A percentile compares a stretch with the other conserved stretches of the same genome.
Conservation (phyloP, 1,284 basidiomycete species). For the Amylostereum areolatum region DNA sequence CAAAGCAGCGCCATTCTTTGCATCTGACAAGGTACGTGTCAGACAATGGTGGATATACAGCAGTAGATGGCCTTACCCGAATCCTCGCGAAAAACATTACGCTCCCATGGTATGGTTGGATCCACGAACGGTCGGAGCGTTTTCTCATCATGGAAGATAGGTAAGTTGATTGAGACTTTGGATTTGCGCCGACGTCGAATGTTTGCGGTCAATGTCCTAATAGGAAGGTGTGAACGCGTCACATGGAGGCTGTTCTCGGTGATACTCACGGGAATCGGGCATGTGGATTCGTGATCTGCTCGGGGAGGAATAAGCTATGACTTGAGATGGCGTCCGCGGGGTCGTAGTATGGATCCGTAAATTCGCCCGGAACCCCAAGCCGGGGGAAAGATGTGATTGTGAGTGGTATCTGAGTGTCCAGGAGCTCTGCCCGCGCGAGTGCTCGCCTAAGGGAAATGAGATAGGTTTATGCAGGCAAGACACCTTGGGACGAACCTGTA, state of each 20-base stretch:
- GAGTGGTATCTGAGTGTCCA: constrained; percentile 83
- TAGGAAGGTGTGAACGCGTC: neutral
- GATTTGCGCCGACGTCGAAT: constrained; percentile 87
- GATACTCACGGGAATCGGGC: constrained; percentile 88
- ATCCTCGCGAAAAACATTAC: constrained; percentile 78
- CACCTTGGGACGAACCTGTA: constrained; percentile 49
- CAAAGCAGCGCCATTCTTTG: constrained; percentile 81
- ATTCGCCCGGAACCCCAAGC: constrained; percentile 81
- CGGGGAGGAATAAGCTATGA: constrained; percentile 90
- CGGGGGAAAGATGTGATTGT: constrained; percentile 96
- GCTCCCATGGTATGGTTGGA: constrained; percentile 83
- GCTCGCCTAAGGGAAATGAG: constrained; percentile 50
- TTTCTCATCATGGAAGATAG: constrained; percentile 84
- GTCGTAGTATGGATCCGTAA: constrained; percentile 86
- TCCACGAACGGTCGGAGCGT: constrained; percentile 90
- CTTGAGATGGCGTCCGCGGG: constrained; percentile 75
- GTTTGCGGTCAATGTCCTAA: constrained; percentile 91
- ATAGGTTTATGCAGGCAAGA: neutral
- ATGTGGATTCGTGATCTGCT: constrained; percentile 96
- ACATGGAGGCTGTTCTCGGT: too few relatives aligned
- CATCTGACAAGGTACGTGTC: constrained; percentile 45
- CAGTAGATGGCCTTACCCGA: constrained; percentile 39
- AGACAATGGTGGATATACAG: constrained; percentile 2
- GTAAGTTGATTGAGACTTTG: constrained; percentile 95
- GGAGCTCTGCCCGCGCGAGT: constrained; percentile 81